Evolutionary conservation across 148 eudicot genomes (phyloP).

Genomic region (Linanthus parryae): DNA sequence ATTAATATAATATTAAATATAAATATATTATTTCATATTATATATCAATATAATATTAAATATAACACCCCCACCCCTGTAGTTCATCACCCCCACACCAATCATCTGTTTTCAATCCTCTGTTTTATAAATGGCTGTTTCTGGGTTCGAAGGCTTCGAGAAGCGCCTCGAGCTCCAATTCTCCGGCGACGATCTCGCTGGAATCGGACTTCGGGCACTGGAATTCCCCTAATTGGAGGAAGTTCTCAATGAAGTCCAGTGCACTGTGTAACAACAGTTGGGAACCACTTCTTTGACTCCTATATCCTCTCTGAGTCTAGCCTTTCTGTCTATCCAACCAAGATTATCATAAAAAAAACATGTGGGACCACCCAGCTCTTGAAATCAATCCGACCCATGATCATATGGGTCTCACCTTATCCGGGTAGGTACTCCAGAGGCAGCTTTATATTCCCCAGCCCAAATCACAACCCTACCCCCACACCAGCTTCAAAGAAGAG

Average conservation of each 20-base stretch:
- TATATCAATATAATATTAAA: too few species aligned
- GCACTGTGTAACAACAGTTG: conserved; percentile 57
- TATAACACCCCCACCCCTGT: background rate
- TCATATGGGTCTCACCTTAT: conserved; percentile 26
- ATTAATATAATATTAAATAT: too few species aligned
- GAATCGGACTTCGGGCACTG: conserved; percentile 37
- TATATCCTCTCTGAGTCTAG: conserved; percentile 60
- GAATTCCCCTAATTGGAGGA: conserved; percentile 29
- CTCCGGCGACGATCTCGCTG: conserved; percentile 44
- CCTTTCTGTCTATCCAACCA: conserved; percentile 53
- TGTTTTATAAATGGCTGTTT: conserved; percentile 40
- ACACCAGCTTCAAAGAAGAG: conserved; percentile 45
- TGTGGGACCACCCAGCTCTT: conserved; percentile 70
- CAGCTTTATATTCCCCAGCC: conserved; percentile 65
- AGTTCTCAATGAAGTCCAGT: conserved; percentile 49
- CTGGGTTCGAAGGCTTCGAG: conserved; percentile 65
- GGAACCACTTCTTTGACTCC: conserved; percentile 46
- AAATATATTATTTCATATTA: too few species aligned
- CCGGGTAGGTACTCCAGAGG: conserved; percentile 48
- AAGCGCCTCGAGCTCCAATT: conserved; percentile 57
- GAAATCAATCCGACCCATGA: conserved; percentile 51
- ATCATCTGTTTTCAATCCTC: too few species aligned
- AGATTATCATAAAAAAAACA: conserved; percentile 62
- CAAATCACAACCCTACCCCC: conserved; percentile 51
- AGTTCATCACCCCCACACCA: too few species aligned